Evolutionary conservation across 192 early-diverging fungal genomes (phyloP).

Genomic region (Podila horticola): DNA sequence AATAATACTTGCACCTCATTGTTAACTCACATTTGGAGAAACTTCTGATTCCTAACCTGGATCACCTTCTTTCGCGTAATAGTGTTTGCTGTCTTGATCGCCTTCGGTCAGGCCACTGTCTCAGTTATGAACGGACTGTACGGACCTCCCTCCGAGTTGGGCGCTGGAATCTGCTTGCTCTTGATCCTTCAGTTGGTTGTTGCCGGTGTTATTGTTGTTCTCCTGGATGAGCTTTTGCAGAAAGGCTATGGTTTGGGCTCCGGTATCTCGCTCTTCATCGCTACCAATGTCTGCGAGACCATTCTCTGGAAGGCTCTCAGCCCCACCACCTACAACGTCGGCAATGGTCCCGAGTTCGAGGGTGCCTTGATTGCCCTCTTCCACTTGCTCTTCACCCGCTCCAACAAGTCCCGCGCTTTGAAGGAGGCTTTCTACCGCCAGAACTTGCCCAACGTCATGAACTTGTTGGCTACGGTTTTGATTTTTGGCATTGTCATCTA

Average conservation of each 20-base stretch:
- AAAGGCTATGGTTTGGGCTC: conserved; percentile 99
- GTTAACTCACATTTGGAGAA: too few species aligned
- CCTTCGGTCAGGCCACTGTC: conserved; percentile 98
- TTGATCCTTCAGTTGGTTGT: conserved; percentile 98
- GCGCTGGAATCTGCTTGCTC: conserved; percentile 95
- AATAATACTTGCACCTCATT: background rate
- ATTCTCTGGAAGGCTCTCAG: conserved; percentile 99
- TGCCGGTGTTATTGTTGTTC: conserved; percentile 96
- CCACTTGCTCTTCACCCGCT: conserved; percentile 94
- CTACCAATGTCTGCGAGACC: conserved; percentile 99
- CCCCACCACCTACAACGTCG: conserved; percentile 98
- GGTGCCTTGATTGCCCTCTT: conserved; percentile 96
- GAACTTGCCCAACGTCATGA: conserved; percentile 88
- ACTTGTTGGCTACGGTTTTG: conserved; percentile 89
- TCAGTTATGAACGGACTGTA: conserved; percentile 99
- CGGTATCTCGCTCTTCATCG: conserved; percentile 99
- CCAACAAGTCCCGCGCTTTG: conserved; percentile 96
- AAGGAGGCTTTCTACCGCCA: conserved; percentile 97
- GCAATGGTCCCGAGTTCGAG: conserved; percentile 98
- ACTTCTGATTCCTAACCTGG: too few species aligned
- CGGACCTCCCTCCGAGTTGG: conserved; percentile 95
- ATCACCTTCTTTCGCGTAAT: background rate
- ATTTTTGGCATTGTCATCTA: conserved; percentile 93
- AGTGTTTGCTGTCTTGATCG: conserved; percentile 99
- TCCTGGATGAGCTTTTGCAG: conserved; percentile 99